phyloP scores from a whole-genome alignment of 306 rosid species.

The Comarum palustre region DNA sequence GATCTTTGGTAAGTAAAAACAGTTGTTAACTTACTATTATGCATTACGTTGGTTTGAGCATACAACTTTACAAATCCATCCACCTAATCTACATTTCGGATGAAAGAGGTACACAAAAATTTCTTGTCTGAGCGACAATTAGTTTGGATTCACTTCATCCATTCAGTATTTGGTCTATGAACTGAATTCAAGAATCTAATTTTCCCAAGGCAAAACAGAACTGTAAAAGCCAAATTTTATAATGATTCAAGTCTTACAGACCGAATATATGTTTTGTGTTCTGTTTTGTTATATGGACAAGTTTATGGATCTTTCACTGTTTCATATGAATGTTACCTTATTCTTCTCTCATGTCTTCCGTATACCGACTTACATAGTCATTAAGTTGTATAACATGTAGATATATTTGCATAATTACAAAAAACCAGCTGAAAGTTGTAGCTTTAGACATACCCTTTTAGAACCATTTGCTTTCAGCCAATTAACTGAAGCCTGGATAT shows the following conservation, averaged over 20 bases:
- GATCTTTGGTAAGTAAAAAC: background rate
- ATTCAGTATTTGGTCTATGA: background rate
- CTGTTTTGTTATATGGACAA: background rate
- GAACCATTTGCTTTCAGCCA: constrained; percentile 97
- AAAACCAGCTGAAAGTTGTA: constrained; percentile 1
- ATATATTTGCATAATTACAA: background rate
- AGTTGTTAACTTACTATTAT: constrained; percentile 16
- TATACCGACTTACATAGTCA: background rate
- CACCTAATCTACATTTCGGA: background rate
- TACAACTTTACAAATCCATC: background rate
- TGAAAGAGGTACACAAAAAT: background rate
- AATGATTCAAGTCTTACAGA: background rate
- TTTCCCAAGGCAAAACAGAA: background rate
- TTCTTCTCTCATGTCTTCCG: background rate
- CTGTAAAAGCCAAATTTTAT: background rate
- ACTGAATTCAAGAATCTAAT: background rate
- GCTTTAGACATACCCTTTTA: constrained; percentile 51
- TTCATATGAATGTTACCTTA: background rate
- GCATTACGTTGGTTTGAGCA: background rate
- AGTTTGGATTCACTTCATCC: background rate
- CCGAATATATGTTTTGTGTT: background rate
- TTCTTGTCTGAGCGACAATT: background rate
- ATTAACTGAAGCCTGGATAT: constrained; percentile 70
- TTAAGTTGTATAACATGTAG: background rate
- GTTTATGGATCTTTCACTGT: background rate